Evolutionary conservation across 2,329 filamentous ascomycete species (phyloP), one percentile per base, ranked within the genome.

Genomic region (Lecanicillium sp.): DNA sequence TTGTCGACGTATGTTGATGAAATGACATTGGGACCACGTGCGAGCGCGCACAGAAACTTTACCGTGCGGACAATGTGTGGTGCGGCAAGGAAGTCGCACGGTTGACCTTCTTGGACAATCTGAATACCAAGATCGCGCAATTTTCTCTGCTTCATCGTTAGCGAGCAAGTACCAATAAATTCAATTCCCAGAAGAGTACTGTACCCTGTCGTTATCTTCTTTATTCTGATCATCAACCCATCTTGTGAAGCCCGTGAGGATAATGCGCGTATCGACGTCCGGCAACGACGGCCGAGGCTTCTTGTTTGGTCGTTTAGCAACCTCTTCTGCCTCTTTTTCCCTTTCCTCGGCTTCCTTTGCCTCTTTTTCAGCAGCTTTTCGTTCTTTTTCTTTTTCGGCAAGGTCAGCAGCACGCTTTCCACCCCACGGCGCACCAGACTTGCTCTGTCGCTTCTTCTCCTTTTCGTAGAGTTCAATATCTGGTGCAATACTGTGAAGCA

Each of bases 391-490:
- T 50, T 69, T 73, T 40, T 82, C 77, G 14, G 74, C 65, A 42
- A 67, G 59, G 39, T 80, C 73, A 3, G 75, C 70, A 1, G 78
- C 78, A 35, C 76, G 67, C 51, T 78, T 80, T 16, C 78, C 78
- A 17, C 78, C 78, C 69, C 76, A 82, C 0, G 71, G 67, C 2
- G 62, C 64, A 3, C 56, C 67, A 35, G 66, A 61, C 46, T 71
- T 77, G 44, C 56, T 53, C 6, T 64, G 60, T 15, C 92, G 79
- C 64, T 94, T 95, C 67, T 77, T 87, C 63, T 98, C 92, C 56
- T 92, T 95, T 54, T 96, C 84, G 53, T 92, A 98, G 22, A 94
- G 67, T 3, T 82, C 83, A 52, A 96, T 88, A 54, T 98, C 92
- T 1, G 82, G 75, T 1, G 85, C 88, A 41, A 90, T 68, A 27